These are phyloP conservation scores for Scheffersomyces segobiensis DNA, from an alignment of 1,139 yeast genomes.

Conservation along the genomic window DNA sequence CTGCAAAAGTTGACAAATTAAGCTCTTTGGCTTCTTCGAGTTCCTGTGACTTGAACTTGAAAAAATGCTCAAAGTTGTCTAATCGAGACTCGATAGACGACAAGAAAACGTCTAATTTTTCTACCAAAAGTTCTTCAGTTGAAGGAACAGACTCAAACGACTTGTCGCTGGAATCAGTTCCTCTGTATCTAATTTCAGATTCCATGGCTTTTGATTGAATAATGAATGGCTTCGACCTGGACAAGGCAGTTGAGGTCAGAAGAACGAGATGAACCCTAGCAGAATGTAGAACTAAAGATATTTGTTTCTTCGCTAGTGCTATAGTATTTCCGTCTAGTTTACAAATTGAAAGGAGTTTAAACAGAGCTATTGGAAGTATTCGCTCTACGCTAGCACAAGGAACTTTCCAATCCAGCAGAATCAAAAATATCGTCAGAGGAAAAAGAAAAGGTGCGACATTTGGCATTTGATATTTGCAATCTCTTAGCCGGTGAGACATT, in stretches of 20 bases:
- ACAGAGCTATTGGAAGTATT: not conserved
- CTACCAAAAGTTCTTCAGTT: slow-evolving; percentile 51
- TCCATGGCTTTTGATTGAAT: not conserved
- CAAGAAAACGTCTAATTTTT: slow-evolving; percentile 52
- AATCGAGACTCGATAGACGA: slow-evolving; percentile 55
- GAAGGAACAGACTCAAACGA: not conserved
- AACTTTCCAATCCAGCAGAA: not conserved
- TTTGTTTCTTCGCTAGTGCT: not conserved
- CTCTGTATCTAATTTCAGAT: slow-evolving; percentile 1
- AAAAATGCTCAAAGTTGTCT: slow-evolving; percentile 53
- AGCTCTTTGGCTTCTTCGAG: slow-evolving; percentile 8
- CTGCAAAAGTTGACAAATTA: not conserved
- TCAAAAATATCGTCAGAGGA: not conserved
- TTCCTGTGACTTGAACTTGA: slow-evolving; percentile 31
- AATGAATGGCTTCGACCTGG: not conserved
- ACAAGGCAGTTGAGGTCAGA: not conserved
- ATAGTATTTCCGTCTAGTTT: no score
- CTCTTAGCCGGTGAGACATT: not conserved
- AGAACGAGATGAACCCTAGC: not conserved
- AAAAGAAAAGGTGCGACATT: not conserved
- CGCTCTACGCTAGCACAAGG: not conserved
- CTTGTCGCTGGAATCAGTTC: slow-evolving; percentile 3
- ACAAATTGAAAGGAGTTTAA: not conserved
- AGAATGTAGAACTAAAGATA: not conserved
- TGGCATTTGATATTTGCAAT: not conserved